Base-by-base conservation (phyloP, 305 asterid species). In the Rubia peregrina region DNA sequence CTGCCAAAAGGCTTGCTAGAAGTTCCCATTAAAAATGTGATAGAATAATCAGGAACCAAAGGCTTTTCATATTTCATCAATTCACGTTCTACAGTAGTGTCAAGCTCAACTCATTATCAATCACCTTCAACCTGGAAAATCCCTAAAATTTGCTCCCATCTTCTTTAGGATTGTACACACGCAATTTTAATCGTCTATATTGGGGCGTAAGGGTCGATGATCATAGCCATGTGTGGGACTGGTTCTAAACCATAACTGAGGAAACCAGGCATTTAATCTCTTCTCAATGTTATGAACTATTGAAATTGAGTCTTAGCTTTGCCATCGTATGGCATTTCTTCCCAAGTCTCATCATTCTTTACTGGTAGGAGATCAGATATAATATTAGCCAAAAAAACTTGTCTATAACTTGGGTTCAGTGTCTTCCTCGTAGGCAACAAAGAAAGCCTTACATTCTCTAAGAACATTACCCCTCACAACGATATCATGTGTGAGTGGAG, bases 41-140 rank as follows among this genome's bases (percentile, higher is more conserved):
- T 84, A 0, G 96, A 91, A 70, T 94, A 94, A 42, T 94, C 90
- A 11, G 98, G 98, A 26, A 91, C 98, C 92, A 92, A 77, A n/a
- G 93, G 95, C 76, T 92, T 92, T 68, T 96, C 96, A 0, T 94
- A 90, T 41, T 86, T 22, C 16, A 90, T 40, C 6, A 36, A 38
- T 9, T 6, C 22, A 0, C 53, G 65, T 8, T 19, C n/a, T 2
- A 38, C 36, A 1, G 3, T 5, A 1, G 21, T 3, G 22, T 69
- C 72, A 13, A 21, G 22, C 1, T 53, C 49, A 0, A 55, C 12
- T 26, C 57, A 21, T 69, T 69, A 16, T 69, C 64, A 0, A 19
- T 11, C 3, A 44, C 64, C 1, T 5, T 21, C 13, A 19, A 14
- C 72, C 72, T 0, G 51, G 64, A 14, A 69, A 38, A 19, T 69